phyloP scores from a whole-genome alignment of 495 filamentous ascomycete genomes.

The Lentithecium fluviatile region DNA sequence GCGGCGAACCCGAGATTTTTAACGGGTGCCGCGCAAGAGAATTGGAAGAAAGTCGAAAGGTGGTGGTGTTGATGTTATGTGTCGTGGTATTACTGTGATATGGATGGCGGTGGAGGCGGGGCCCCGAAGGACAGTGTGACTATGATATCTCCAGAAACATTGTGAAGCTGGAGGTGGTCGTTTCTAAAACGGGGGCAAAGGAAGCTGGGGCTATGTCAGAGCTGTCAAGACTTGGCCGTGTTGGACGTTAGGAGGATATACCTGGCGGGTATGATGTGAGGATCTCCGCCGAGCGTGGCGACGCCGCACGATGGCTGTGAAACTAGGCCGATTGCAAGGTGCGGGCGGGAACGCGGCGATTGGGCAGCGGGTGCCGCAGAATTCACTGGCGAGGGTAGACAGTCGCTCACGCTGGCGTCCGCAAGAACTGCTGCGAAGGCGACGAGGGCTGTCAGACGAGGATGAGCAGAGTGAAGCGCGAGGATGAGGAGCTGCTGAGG shows the following conservation, averaged over 20 bases:
- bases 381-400: neutral
- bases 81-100: neutral
- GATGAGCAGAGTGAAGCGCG: neutral
- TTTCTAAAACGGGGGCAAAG: conserved; percentile 29
- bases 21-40: neutral
- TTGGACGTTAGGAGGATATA: conserved; percentile 9
- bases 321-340: conserved; percentile 7
- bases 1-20: neutral
- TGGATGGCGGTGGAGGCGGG: conserved; percentile 9
- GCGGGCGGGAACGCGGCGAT: neutral
- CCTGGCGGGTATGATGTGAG: conserved; percentile 34
- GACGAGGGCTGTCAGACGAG: neutral
- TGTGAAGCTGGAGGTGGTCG: conserved; percentile 23
- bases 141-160: conserved; percentile 42
- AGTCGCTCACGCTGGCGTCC: neutral
- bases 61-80: neutral
- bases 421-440: neutral
- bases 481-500: no score
- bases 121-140: conserved; percentile 41
- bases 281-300: conserved; percentile 33
- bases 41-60: neutral
- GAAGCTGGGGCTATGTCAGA: conserved; percentile 11
- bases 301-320: conserved; percentile 25
- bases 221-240: conserved; percentile 9
- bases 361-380: neutral